Evolutionary conservation across 2,329 filamentous ascomycete genomes (phyloP).

Genomic region (Colletotrichum falcatum): DNA sequence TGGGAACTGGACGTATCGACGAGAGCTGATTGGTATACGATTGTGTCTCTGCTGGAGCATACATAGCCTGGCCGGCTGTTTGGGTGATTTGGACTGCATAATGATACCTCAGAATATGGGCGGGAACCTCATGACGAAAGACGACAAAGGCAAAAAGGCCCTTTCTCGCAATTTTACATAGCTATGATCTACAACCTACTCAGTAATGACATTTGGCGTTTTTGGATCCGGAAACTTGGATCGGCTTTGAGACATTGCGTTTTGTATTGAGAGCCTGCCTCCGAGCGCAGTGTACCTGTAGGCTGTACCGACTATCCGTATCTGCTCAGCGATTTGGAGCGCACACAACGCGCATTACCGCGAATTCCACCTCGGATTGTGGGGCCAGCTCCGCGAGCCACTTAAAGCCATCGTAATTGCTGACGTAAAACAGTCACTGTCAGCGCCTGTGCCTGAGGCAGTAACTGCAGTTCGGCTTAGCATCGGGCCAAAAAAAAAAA

Average conservation of each 20-base stretch:
- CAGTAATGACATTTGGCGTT: slow-evolving; percentile 36
- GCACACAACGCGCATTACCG: slow-evolving; percentile 31
- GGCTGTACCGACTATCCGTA: not conserved
- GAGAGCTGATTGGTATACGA: slow-evolving; percentile 17
- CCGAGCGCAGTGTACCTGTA: not conserved
- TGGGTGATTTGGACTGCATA: slow-evolving; percentile 40
- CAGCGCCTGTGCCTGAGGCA: slow-evolving; percentile 31
- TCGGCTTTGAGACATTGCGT: no score
- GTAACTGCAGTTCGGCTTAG: slow-evolving; percentile 34
- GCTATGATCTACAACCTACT: slow-evolving; percentile 22
- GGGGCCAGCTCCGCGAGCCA: slow-evolving; percentile 33
- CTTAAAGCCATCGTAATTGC: slow-evolving; percentile 36
- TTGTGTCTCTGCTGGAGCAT: slow-evolving; percentile 14
- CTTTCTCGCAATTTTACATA: slow-evolving; percentile 24
- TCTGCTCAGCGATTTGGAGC: not conserved
- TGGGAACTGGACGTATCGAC: slow-evolving; percentile 17
- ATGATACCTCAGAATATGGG: slow-evolving; percentile 39
- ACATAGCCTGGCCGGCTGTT: slow-evolving; percentile 23
- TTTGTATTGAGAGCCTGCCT: not conserved
- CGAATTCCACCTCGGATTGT: slow-evolving; percentile 30
- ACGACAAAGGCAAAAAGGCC: slow-evolving; percentile 17
- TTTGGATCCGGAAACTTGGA: slow-evolving; percentile 3
- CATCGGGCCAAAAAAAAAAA: slow-evolving; percentile 37
- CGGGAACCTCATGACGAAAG: slow-evolving; percentile 26
- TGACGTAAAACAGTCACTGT: slow-evolving; percentile 25